Conservation (phyloP, 2,329 filamentous ascomycete species). For the Aspergillus sp. region DNA sequence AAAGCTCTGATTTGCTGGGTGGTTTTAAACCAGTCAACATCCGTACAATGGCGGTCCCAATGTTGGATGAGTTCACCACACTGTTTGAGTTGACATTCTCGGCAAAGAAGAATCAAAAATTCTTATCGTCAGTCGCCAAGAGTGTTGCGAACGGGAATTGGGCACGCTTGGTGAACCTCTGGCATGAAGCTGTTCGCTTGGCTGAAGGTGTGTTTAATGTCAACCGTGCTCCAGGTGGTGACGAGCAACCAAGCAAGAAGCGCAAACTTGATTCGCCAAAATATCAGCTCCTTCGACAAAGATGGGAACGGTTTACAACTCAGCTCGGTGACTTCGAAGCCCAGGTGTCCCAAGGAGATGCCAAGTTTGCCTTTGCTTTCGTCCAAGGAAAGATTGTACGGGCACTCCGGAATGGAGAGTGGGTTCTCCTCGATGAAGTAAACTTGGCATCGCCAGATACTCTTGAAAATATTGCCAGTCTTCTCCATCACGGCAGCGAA, state of each 20-base stretch:
- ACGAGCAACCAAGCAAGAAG: constrained; percentile 66
- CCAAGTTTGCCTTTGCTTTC: constrained; percentile 87
- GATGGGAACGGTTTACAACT: constrained; percentile 74
- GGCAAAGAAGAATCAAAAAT: constrained; percentile 76
- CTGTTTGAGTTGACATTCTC: constrained; percentile 86
- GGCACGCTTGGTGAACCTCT: constrained; percentile 76
- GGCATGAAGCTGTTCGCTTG: constrained; percentile 84
- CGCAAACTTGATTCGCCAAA: constrained; percentile 53
- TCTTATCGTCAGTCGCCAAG: constrained; percentile 73
- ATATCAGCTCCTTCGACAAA: constrained; percentile 51
- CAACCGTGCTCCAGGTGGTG: constrained; percentile 40
- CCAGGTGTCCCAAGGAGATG: constrained; percentile 64
- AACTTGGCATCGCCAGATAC: constrained; percentile 94
- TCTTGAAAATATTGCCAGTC: constrained; percentile 83
- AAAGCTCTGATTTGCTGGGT: constrained; percentile 89
- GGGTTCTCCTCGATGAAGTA: constrained; percentile 95
- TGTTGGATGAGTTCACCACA: constrained; percentile 91
- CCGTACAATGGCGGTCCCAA: constrained; percentile 74
- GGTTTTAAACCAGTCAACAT: constrained; percentile 95
- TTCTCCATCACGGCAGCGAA: constrained; percentile 66
- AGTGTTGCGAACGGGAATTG: constrained; percentile 76
- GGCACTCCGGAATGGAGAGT: constrained; percentile 91
- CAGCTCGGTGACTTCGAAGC: constrained; percentile 72
- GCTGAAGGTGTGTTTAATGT: constrained; percentile 63
- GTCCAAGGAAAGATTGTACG: constrained; percentile 94